A percentile compares a stretch with the other conserved stretches of the same genome.
phyloP scores from a whole-genome alignment of 768 basidiomycete species.

The Auricularia sp. region DNA sequence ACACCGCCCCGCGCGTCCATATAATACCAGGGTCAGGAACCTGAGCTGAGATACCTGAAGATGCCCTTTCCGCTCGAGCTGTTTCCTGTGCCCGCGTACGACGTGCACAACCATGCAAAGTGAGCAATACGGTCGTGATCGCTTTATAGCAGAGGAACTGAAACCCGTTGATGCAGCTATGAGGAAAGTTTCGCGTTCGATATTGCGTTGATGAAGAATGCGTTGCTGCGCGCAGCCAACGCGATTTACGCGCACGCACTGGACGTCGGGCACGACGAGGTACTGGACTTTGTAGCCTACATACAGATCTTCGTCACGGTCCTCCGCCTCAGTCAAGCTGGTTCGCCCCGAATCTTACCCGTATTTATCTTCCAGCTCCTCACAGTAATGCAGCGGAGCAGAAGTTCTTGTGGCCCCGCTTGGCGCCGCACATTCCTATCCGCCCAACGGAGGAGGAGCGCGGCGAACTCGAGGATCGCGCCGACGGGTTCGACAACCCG shows the following conservation, averaged over 20 bases:
- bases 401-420: background rate
- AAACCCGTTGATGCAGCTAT: background rate
- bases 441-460: background rate
- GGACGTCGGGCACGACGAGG: background rate
- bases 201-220: background rate
- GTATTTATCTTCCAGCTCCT: background rate
- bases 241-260: background rate
- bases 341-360: background rate
- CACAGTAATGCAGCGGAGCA: background rate
- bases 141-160: background rate
- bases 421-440: background rate
- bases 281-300: background rate
- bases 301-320: background rate
- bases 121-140: background rate
- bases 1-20: background rate
- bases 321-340: background rate
- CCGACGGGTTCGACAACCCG: background rate
- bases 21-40: background rate
- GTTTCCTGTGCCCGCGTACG: background rate
- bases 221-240: background rate
- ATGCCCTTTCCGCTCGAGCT: background rate
- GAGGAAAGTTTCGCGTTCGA: background rate
- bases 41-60: background rate
- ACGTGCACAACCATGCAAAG: background rate
- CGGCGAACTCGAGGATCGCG: background rate